These are phyloP conservation scores for Brassica rapa DNA, from an alignment of 345 rosid genomes.

Conservation along the genomic window DNA sequence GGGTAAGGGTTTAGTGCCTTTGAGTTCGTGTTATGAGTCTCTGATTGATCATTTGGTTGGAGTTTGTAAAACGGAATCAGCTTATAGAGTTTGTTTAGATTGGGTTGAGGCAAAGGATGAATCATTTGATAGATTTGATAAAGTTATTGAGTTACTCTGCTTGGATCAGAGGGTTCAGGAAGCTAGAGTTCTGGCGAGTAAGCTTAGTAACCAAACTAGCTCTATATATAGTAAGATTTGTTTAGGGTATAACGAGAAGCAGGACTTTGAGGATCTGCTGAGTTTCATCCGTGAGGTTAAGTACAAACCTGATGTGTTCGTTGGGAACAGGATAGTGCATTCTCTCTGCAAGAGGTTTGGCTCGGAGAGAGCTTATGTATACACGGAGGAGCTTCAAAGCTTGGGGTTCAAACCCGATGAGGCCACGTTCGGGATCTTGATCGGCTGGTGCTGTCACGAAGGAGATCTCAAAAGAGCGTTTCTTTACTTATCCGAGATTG, in stretches of 20 bases:
- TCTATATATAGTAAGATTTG: constrained; percentile 52
- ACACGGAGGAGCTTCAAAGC: constrained; percentile 56
- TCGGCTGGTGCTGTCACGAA: constrained; percentile 69
- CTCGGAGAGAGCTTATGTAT: constrained; percentile 54
- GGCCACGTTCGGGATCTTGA: constrained; percentile 66
- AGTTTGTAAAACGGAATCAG: constrained; percentile 49
- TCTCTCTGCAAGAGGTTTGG: constrained; percentile 55
- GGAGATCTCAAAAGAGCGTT: constrained; percentile 56
- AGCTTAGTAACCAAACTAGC: constrained; percentile 48
- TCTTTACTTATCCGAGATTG: constrained; percentile 53
- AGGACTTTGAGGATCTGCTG: constrained; percentile 70
- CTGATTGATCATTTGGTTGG: constrained; percentile 54
- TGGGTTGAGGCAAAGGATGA: constrained; percentile 45
- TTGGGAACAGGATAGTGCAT: constrained; percentile 64
- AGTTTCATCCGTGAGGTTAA: constrained; percentile 54
- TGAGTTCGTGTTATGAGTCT: constrained; percentile 44
- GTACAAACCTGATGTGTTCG: constrained; percentile 45
- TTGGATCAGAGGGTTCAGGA: constrained; percentile 60
- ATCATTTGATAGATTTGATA: constrained; percentile 41
- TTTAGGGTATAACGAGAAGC: constrained; percentile 64
- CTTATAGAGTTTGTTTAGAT: constrained; percentile 56
- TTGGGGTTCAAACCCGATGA: constrained; percentile 63
- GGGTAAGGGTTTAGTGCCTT: constrained; percentile 47
- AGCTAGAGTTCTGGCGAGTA: constrained; percentile 62
- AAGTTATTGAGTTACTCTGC: constrained; percentile 60